Evolutionary conservation across 2,329 filamentous ascomycete genomes (phyloP), one percentile per base, ranked within the genome.

Genomic region (Huntiella abstrusa): DNA sequence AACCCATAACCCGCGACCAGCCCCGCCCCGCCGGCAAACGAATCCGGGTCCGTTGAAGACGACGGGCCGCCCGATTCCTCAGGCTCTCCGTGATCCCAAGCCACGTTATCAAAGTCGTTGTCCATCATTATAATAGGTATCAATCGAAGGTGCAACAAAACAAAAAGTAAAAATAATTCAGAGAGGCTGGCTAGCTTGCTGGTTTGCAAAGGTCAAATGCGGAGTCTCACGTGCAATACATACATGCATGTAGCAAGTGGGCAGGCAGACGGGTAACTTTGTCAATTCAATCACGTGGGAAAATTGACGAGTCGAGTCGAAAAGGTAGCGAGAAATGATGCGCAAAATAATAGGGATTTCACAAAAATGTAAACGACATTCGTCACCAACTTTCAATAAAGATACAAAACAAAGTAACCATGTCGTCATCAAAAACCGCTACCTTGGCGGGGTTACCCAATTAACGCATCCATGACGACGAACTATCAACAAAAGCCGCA

Each of bases 21-120:
- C 7, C 43, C 36, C 12, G 46, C 48, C 19, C 44, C 36, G n/a
- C 47, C 46, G 44, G 42, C 33, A 37, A 44, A 46, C 5, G 48
- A 49, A 4, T 10, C 32, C 15, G 48, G 47, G 12, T 39, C 15
- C 12, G 44, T 43, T 6, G 43, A 47, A n/a, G 44, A 43, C 7
- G 44, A 36, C 12, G 17, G 35, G 39, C 44, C 38, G 7, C 33
- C 19, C 33, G 50, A 45, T 52, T 58, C 65, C 51, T 55, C 59
- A 54, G 60, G 59, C 39, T 72, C 69, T 49, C 80, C 76, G 58
- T 75, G 77, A 54, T 73, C 69, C 84, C 84, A 92, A 49, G 80
- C 80, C 52, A 88, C 76, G 58, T 75, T 83, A 58, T 84, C 82
- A 62, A 91, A 91, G 63, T 82, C 80, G 62, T 83, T 80, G 55